Conservation (phyloP, 805 yeast species). For the Metschnikowia peoriensis region DNA sequence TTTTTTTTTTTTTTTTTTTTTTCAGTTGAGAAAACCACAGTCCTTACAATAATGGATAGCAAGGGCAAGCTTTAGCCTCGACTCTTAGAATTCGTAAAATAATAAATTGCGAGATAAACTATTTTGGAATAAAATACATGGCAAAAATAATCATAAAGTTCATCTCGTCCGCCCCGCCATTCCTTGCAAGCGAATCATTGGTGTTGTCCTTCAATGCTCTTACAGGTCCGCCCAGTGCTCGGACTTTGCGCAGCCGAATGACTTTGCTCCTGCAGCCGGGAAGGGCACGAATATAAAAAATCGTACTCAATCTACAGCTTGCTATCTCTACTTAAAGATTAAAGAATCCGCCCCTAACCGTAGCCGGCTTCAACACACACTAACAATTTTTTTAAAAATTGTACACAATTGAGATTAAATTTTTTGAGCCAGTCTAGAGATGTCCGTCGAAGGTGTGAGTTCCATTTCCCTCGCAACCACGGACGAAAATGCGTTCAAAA, state of each 20-base stretch:
- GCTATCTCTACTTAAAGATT: slow-evolving; percentile 2
- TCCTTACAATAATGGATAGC: too few relatives aligned
- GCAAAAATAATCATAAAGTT: not conserved
- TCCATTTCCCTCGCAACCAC: slow-evolving; percentile 62
- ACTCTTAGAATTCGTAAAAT: too few relatives aligned
- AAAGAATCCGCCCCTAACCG: not conserved
- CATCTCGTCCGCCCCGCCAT: not conserved
- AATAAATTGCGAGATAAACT: too few relatives aligned
- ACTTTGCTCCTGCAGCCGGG: slow-evolving; percentile 6
- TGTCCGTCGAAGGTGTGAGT: slow-evolving; percentile 38
- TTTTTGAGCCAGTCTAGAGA: not conserved
- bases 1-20: not conserved
- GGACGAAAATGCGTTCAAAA: slow-evolving; percentile 44
- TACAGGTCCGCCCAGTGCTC: slow-evolving; percentile 7
- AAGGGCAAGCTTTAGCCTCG: too few relatives aligned
- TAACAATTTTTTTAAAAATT: too few relatives aligned
- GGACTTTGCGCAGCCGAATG: slow-evolving; percentile 20
- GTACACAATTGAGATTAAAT: too few relatives aligned
- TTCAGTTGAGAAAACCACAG: too few relatives aligned
- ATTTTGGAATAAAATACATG: not conserved
- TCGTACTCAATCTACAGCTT: not conserved
- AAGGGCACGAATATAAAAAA: slow-evolving; percentile 5
- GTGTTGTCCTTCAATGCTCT: slow-evolving; percentile 3
- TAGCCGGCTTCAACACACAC: not conserved
- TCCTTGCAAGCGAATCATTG: not conserved